A percentile compares a stretch with the other conserved stretches of the same genome.
phyloP scores from a whole-genome alignment of 2,329 filamentous ascomycete genomes.

The Tolypocladium tundrense region DNA sequence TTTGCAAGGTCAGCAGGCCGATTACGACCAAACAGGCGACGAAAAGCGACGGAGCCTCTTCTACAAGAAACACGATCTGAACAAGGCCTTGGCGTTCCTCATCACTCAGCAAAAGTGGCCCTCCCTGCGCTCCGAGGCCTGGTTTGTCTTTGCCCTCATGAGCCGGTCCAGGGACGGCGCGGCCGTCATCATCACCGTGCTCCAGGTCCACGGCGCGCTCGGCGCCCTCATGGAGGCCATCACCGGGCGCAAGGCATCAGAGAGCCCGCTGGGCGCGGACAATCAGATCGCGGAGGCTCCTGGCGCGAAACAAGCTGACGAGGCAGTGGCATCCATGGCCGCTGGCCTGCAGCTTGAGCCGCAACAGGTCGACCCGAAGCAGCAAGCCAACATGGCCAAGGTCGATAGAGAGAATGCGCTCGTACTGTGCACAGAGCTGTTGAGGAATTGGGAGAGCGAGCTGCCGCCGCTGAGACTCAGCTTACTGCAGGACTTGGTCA shows the following conservation, averaged over 20 bases:
- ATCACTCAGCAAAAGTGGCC: constrained; percentile 49
- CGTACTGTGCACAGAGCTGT: constrained; percentile 45
- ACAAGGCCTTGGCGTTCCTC: constrained; percentile 37
- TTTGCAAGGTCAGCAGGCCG: constrained; percentile 10
- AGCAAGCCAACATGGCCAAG: constrained; percentile 33
- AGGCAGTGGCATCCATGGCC: constrained; percentile 12
- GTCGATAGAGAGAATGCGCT: constrained; percentile 52
- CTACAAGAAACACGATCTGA: constrained; percentile 34
- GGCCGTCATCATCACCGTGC: constrained; percentile 28
- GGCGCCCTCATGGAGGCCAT: constrained; percentile 35
- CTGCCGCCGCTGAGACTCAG: constrained; percentile 27
- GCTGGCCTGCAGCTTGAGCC: constrained; percentile 32
- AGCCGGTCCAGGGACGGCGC: constrained; percentile 40
- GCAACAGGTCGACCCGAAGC: constrained; percentile 33
- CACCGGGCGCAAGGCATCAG: constrained; percentile 28
- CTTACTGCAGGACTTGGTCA: constrained; percentile 38
- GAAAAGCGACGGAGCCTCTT: constrained; percentile 23
- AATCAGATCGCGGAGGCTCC: constrained; percentile 9
- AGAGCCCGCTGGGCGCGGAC: constrained; percentile 4
- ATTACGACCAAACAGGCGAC: not conserved
- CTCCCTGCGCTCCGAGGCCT: constrained; percentile 46
- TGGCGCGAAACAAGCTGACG: constrained; percentile 5
- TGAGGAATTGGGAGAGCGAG: constrained; percentile 31
- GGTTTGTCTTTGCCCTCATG: constrained; percentile 54
- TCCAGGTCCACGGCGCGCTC: constrained; percentile 32